These are phyloP conservation scores for Macrophomina pseudophaseolina DNA, from an alignment of 2,329 filamentous ascomycete genomes.

Conservation along the genomic window DNA sequence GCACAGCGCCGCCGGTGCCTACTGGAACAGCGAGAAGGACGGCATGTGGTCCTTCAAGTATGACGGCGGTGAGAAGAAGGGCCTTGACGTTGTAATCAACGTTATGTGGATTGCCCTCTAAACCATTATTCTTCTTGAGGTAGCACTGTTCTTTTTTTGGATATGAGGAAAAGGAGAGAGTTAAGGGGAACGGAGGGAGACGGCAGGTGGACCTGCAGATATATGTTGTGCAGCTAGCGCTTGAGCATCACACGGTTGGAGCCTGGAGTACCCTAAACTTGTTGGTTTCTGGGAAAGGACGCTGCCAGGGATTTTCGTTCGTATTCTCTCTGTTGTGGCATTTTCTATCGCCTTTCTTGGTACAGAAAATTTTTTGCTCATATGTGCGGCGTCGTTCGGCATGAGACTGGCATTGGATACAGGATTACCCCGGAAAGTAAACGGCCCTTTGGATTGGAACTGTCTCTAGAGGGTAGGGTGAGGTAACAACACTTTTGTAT, in stretches of 20 bases:
- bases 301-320: constrained; percentile 1
- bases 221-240: constrained; percentile 24
- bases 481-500: constrained; percentile 17
- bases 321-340: constrained; percentile 23
- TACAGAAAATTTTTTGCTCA: constrained; percentile 8
- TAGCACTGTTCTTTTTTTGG: neutral
- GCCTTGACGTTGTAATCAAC: constrained; percentile 58
- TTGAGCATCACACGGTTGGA: constrained; percentile 26
- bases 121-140: neutral
- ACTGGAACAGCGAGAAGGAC: constrained; percentile 90
- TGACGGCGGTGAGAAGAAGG: constrained; percentile 61
- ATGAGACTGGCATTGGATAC: constrained; percentile 20
- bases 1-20: constrained; percentile 84
- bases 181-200: neutral
- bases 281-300: constrained; percentile 22
- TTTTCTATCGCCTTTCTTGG: constrained; percentile 4
- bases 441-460: constrained; percentile 13
- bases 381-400: constrained; percentile 19
- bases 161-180: neutral
- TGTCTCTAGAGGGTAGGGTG: constrained; percentile 15
- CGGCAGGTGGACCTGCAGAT: neutral
- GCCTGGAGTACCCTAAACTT: constrained; percentile 23
- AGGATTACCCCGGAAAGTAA: constrained; percentile 14
- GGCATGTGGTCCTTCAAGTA: constrained; percentile 91
- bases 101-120: constrained; percentile 77